phyloP scores from a whole-genome alignment of 139 green algal genomes.

The Eudorina sp. region DNA sequence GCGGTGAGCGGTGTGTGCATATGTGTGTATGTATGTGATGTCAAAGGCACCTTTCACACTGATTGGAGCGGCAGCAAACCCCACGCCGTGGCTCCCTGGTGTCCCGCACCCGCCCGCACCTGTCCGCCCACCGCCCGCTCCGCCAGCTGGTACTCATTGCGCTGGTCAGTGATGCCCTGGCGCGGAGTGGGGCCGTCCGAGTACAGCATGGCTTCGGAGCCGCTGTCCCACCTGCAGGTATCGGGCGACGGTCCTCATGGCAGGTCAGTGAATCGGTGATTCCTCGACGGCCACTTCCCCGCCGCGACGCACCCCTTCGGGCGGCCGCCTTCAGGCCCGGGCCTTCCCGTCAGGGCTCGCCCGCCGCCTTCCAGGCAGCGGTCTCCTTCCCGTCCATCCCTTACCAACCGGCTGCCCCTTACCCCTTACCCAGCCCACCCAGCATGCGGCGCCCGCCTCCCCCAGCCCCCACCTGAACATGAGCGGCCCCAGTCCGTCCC shows the following conservation, averaged over 20 bases:
- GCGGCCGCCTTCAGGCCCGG: no score
- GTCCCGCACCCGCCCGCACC: neutral
- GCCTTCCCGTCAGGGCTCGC: no score
- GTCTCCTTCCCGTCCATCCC: neutral
- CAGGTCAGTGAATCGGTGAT: no score
- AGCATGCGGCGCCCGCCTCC: neutral
- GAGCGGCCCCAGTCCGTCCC: slow-evolving; percentile 30
- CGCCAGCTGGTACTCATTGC: slow-evolving; percentile 55
- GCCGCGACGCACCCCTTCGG: no score
- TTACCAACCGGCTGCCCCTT: neutral
- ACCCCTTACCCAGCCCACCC: neutral
- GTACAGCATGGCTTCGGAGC: slow-evolving; percentile 60
- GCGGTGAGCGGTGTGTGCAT: no score
- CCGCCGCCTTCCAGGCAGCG: no score
- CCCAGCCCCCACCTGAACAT: slow-evolving; percentile 41
- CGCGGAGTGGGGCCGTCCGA: slow-evolving; percentile 35
- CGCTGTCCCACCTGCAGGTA: slow-evolving; percentile 58
- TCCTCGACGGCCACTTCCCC: no score
- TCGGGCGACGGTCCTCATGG: no score
- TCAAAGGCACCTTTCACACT: no score
- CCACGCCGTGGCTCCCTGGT: no score
- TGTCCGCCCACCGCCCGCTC: neutral
- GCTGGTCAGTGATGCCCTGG: slow-evolving; percentile 53
- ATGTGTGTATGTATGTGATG: no score
- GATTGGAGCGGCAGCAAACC: no score